Evolutionary conservation across 108 stramenopile species (phyloP), one percentile per base, ranked within the genome.

Genomic region (Ochromonas danica): DNA sequence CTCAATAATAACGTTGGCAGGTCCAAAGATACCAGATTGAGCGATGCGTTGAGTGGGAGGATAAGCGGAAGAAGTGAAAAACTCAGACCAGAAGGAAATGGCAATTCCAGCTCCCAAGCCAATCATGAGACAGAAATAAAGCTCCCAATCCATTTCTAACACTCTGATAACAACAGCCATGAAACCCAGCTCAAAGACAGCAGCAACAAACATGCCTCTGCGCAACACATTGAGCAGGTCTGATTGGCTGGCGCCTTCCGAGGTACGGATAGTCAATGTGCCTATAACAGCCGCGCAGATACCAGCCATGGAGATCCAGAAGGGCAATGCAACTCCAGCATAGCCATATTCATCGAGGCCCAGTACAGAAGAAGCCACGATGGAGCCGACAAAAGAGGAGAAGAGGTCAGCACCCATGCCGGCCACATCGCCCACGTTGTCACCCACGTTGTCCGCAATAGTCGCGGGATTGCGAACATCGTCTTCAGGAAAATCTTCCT

Each of bases 1-100:
- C 79, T 80, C 61, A 22, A 80, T 80, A 10, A 80, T 42, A 1
- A 80, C 79, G 39, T 60, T 80, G 33, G 70, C 79, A 2, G 79
- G 79, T 17, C 79, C 79, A 1, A 61, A 62, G 10, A 80, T 31
- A 17, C 79, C 79, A 17, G 79, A 60, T 30, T 22, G 33, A 65
- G 79, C 33, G 35, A 80, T 80, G 36, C 61, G 61, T 42, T 71
- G 62, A 27, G 67, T 70, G n/a, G 79, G 79, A 25, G 67, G 1
- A 40, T 30, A 80, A 36, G 79, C 62, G 40, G 38, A 33, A 31
- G 79, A 80, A 25, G 79, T 80, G 79, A 80, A 80, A 28, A 40
- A 63, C 79, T 80, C 79, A 33, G 79, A 62, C 63, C 57, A 65
- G 61, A 62, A 35, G 27, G 61, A 31, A 40, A 80, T 80, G 67